Evolutionary conservation across 371 early-diverging fungal species (phyloP).

Genomic region (Mortierella sp.): DNA sequence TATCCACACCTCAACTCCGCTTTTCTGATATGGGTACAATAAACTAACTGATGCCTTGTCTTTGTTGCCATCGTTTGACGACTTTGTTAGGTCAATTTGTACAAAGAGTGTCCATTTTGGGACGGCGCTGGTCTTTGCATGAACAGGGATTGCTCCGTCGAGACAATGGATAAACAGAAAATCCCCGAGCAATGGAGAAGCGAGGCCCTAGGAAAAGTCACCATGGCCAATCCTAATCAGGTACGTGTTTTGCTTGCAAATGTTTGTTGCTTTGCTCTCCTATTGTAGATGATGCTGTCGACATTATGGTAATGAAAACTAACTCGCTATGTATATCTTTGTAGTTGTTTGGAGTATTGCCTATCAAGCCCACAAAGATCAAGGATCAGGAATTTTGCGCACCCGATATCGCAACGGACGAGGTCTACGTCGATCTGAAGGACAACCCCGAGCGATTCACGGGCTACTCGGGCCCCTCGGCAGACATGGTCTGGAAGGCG

Average conservation of each 20-base stretch:
- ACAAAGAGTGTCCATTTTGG: constrained; percentile 96
- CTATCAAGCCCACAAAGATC: constrained; percentile 21
- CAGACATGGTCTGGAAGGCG: constrained; percentile 92
- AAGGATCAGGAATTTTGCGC: constrained; percentile 59
- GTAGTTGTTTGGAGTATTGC: constrained; percentile 34
- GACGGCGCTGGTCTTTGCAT: constrained; percentile 85
- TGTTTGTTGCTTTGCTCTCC: neutral
- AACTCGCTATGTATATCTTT: neutral
- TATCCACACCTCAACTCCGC: neutral
- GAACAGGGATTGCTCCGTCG: constrained; percentile 90
- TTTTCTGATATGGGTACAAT: neutral
- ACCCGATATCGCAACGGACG: constrained; percentile 63
- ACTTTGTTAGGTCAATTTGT: constrained; percentile 82
- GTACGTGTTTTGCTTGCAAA: constrained; percentile 1
- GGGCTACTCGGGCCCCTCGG: constrained; percentile 93
- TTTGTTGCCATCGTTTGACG: neutral
- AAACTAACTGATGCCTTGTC: neutral
- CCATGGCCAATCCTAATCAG: constrained; percentile 31
- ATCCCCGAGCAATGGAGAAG: constrained; percentile 57
- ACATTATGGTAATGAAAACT: neutral
- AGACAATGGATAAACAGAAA: constrained; percentile 80
- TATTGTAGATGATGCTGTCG: neutral
- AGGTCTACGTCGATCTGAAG: constrained; percentile 89
- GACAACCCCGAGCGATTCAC: constrained; percentile 98
- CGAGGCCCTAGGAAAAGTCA: constrained; percentile 39